Evolutionary conservation across 352 stramenopile genomes (phyloP).

Genomic region (Globisporangium middletonii): DNA sequence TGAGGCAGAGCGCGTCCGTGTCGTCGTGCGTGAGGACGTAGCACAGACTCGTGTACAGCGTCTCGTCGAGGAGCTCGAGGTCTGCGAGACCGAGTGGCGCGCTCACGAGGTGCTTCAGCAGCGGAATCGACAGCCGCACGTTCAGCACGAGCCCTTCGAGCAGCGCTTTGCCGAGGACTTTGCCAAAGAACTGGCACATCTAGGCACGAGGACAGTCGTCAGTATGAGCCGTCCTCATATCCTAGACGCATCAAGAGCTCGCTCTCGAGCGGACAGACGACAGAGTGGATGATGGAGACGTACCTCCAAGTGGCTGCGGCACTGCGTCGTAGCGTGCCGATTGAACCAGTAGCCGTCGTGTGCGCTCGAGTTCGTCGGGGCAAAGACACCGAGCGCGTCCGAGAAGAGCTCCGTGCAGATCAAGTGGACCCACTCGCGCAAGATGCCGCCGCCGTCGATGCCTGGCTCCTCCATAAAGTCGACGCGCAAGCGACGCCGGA

Average conservation of each 20-base stretch:
- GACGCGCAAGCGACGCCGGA: slow-evolving; percentile 72
- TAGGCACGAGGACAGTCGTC: slow-evolving; percentile 10
- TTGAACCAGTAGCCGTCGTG: slow-evolving; percentile 69
- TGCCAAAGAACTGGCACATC: slow-evolving; percentile 81
- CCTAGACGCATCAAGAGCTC: not conserved
- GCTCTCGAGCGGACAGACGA: not conserved
- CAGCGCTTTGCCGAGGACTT: slow-evolving; percentile 58
- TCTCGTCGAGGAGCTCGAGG: slow-evolving; percentile 66
- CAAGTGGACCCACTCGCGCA: slow-evolving; percentile 77
- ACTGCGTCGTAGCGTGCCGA: slow-evolving; percentile 17
- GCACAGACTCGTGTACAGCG: slow-evolving; percentile 56
- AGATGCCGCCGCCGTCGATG: slow-evolving; percentile 68
- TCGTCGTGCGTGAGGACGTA: slow-evolving; percentile 57
- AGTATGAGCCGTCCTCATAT: not conserved
- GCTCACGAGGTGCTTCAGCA: slow-evolving; percentile 70
- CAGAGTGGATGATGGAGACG: not conserved
- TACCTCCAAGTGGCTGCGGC: slow-evolving; percentile 38
- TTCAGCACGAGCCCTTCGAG: slow-evolving; percentile 70
- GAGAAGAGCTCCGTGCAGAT: slow-evolving; percentile 61
- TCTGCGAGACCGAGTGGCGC: slow-evolving; percentile 49
- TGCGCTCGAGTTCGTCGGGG: slow-evolving; percentile 27
- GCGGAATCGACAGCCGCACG: slow-evolving; percentile 50
- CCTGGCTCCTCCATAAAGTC: slow-evolving; percentile 83
- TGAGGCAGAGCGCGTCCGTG: slow-evolving; percentile 46
- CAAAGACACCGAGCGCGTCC: slow-evolving; percentile 44